Conservation (phyloP, 176 grass and related monocot species). For the Microstegium vimineum region DNA sequence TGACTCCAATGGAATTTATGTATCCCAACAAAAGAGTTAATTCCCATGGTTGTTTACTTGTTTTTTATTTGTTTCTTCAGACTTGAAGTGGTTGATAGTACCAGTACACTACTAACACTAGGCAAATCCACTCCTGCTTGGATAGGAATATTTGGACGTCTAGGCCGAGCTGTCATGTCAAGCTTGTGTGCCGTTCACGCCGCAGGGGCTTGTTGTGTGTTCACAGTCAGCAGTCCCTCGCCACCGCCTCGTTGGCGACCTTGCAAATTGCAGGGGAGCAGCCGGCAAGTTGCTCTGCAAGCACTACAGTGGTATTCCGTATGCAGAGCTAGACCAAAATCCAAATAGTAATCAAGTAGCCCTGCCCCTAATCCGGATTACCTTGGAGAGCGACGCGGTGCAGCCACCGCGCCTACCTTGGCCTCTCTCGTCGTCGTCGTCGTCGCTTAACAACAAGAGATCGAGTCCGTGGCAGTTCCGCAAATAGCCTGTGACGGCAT, state of each 20-base stretch:
- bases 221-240: not conserved
- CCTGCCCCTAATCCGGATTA: not conserved
- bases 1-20: too few relatives aligned
- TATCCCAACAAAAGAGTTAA: too few relatives aligned
- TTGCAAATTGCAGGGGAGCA: not conserved
- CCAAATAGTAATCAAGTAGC: not conserved
- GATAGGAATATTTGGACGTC: not conserved
- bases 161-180: not conserved
- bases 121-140: not conserved
- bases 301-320: not conserved
- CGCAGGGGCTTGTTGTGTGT: not conserved
- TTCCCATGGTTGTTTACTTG: too few relatives aligned
- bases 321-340: not conserved
- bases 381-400: not conserved
- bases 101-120: too few relatives aligned
- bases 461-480: not conserved
- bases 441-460: not conserved
- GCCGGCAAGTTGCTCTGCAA: not conserved
- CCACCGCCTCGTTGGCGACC: not conserved
- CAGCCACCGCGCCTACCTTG: not conserved
- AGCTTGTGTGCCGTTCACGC: not conserved
- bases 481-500: conserved; percentile 26
- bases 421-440: too few relatives aligned
- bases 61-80: too few relatives aligned
- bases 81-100: too few relatives aligned